Evolutionary conservation across 2,329 filamentous ascomycete genomes (phyloP).

Genomic region (Cladophialophora psammophila): DNA sequence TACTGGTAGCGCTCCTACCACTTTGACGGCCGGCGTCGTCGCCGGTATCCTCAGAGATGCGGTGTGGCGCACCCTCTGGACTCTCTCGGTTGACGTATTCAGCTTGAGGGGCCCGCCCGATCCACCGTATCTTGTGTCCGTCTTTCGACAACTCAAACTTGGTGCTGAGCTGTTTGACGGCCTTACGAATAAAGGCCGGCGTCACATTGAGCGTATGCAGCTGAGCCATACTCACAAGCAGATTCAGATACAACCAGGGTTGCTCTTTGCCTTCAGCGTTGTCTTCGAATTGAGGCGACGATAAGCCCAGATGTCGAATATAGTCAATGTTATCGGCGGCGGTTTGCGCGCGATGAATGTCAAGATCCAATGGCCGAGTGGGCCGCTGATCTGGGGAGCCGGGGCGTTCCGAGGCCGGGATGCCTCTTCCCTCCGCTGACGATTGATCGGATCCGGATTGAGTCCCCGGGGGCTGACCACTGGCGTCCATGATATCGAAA

Average conservation of each 20-base stretch:
- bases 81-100: conserved; percentile 65
- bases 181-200: conserved; percentile 75
- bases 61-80: conserved; percentile 20
- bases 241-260: conserved; percentile 51
- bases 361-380: conserved; percentile 77
- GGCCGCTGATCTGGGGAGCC: conserved; percentile 72
- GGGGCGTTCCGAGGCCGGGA: conserved; percentile 24
- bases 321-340: conserved; percentile 76
- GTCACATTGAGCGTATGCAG: conserved; percentile 86
- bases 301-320: conserved; percentile 43
- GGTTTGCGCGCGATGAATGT: conserved; percentile 77
- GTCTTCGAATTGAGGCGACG: conserved; percentile 29
- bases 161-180: conserved; percentile 72
- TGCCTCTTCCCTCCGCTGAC: conserved; percentile 13
- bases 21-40: conserved; percentile 53
- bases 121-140: conserved; percentile 81
- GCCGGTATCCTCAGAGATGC: conserved; percentile 24
- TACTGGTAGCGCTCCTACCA: conserved; percentile 56
- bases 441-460: conserved; percentile 18
- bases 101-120: conserved; percentile 70
- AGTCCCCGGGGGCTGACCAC: conserved; percentile 1
- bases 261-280: conserved; percentile 21
- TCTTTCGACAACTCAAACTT: conserved; percentile 80
- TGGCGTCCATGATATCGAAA: conserved; percentile 28
- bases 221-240: conserved; percentile 82